Evolutionary conservation across 106 monocot genomes (phyloP).

Genomic region (Vanilla planifolia): DNA sequence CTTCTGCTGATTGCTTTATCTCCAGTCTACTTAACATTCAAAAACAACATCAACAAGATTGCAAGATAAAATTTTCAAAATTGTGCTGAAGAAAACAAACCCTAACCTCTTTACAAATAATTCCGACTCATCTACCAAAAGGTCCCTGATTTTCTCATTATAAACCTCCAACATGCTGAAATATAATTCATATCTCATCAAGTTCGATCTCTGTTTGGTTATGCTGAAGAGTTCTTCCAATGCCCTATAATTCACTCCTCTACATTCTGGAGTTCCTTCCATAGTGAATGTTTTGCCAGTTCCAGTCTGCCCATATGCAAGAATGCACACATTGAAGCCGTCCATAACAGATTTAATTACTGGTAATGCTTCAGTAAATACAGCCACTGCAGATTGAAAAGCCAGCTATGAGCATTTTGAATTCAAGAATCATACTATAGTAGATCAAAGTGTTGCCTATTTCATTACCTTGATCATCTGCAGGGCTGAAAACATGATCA

Average conservation of each 20-base stretch:
- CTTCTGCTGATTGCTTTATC: conserved; percentile 77
- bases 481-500: conserved; percentile 82
- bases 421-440: not conserved
- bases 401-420: too few relatives aligned
- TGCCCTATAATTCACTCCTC: conserved; percentile 89
- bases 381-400: conserved; percentile 37
- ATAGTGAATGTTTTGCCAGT: conserved; percentile 97
- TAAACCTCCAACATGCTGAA: conserved; percentile 94
- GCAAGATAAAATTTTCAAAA: not conserved
- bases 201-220: conserved; percentile 31
- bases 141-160: conserved; percentile 89
- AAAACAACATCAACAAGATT: not conserved
- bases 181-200: conserved; percentile 50
- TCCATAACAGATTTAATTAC: conserved; percentile 81
- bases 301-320: conserved; percentile 97
- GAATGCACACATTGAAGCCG: conserved; percentile 89
- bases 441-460: too few relatives aligned
- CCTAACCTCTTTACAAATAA: conserved; percentile 49
- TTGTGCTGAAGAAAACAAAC: conserved; percentile 1
- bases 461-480: conserved; percentile 67
- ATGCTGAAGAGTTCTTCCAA: conserved; percentile 76
- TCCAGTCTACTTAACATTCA: conserved; percentile 57
- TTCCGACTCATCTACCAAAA: conserved; percentile 53
- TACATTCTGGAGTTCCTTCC: conserved; percentile 83
- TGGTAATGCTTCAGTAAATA: conserved; percentile 77